Conservation (phyloP, 202 grass and related monocot genomes). For the Bolboschoenoplectus hybrid region DNA sequence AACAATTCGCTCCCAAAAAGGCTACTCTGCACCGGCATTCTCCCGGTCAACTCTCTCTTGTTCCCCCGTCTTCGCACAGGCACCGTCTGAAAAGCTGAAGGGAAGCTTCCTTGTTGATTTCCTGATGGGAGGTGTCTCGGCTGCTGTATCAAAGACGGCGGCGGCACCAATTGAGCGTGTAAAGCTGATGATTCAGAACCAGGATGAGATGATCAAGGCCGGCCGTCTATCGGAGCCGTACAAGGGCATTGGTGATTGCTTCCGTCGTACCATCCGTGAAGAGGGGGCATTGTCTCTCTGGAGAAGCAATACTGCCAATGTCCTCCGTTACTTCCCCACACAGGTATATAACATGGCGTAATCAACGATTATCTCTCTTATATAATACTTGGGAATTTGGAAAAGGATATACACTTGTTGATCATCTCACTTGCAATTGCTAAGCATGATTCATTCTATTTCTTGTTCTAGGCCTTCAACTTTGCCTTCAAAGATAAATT, state of each 20-base stretch:
- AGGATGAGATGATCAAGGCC: slow-evolving; percentile 95
- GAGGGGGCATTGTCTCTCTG: slow-evolving; percentile 74
- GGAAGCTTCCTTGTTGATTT: slow-evolving; percentile 74
- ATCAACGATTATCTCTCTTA: not conserved
- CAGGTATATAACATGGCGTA: slow-evolving; percentile 48
- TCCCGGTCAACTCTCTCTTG: slow-evolving; percentile 44
- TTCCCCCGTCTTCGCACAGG: slow-evolving; percentile 62
- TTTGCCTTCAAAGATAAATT: slow-evolving; percentile 99
- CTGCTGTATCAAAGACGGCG: slow-evolving; percentile 93
- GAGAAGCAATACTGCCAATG: slow-evolving; percentile 91
- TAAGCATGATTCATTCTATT: not conserved
- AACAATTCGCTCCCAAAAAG: slow-evolving; percentile 52
- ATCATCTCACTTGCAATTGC: slow-evolving; percentile 7
- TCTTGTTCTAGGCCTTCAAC: slow-evolving; percentile 67
- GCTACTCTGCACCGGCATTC: slow-evolving; percentile 46
- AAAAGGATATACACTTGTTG: not conserved
- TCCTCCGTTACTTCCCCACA: slow-evolving; percentile 98
- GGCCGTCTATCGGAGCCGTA: slow-evolving; percentile 90
- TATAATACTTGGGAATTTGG: not conserved
- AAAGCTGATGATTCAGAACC: slow-evolving; percentile 95
- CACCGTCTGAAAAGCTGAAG: slow-evolving; percentile 69
- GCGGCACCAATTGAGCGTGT: slow-evolving; percentile 95
- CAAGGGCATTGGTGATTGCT: slow-evolving; percentile 94
- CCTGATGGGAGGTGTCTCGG: slow-evolving; percentile 93
- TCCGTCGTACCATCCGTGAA: slow-evolving; percentile 72